Evolutionary conservation across 2,329 filamentous ascomycete genomes (phyloP).

Genomic region (Exophiala viscosa): DNA sequence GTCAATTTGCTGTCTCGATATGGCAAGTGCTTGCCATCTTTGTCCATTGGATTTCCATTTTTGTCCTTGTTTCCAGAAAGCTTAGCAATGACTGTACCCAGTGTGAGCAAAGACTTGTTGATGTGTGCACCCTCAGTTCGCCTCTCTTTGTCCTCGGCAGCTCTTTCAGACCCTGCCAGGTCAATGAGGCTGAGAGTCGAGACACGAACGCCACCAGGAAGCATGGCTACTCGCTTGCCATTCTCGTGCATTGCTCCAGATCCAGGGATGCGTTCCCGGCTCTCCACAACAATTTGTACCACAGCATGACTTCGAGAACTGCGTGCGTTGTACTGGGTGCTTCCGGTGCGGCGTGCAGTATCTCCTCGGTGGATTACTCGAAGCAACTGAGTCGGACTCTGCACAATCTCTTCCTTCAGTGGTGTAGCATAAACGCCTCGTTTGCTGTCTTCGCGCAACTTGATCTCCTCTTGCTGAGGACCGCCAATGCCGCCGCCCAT

Average conservation of each 20-base stretch:
- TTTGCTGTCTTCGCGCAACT: slow-evolving; percentile 93
- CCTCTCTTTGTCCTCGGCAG: slow-evolving; percentile 90
- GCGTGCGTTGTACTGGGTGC: slow-evolving; percentile 93
- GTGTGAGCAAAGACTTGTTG: slow-evolving; percentile 92
- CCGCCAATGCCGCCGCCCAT: slow-evolving; percentile 54
- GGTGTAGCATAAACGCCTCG: slow-evolving; percentile 94
- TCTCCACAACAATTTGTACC: slow-evolving; percentile 97
- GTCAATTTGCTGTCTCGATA: slow-evolving; percentile 98
- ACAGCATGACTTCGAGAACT: slow-evolving; percentile 98
- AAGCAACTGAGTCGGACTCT: slow-evolving; percentile 91
- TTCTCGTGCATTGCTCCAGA: slow-evolving; percentile 49
- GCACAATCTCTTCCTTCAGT: slow-evolving; percentile 96
- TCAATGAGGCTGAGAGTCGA: slow-evolving; percentile 95
- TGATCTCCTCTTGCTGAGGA: slow-evolving; percentile 76
- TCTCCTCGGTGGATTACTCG: slow-evolving; percentile 94
- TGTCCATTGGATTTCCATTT: slow-evolving; percentile 66
- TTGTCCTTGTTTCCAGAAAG: slow-evolving; percentile 89
- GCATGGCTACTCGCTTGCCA: slow-evolving; percentile 62
- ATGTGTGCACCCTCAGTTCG: slow-evolving; percentile 95
- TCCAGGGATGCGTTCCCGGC: slow-evolving; percentile 74
- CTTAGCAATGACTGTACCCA: slow-evolving; percentile 90
- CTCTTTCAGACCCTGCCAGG: slow-evolving; percentile 91
- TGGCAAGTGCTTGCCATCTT: slow-evolving; percentile 86
- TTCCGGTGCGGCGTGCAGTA: slow-evolving; percentile 81
- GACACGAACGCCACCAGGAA: slow-evolving; percentile 86